Evolutionary conservation across 2,329 filamentous ascomycete genomes (phyloP), one percentile per base, ranked within the genome.

Genomic region (Alternaria tenuissima): DNA sequence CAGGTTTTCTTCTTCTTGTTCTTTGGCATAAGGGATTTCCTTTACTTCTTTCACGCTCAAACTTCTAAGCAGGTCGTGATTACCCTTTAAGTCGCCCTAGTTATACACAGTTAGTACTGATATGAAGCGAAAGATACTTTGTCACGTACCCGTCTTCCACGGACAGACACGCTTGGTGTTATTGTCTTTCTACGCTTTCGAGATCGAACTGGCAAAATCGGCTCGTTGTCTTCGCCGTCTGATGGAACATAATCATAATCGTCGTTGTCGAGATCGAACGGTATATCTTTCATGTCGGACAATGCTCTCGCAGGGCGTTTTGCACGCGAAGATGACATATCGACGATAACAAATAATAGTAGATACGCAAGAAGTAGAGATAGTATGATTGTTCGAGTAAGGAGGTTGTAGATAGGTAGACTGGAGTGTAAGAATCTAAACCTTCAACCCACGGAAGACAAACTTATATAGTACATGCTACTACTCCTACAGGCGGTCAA

Each of bases 161-260:
- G 28, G 18, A 48, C 7, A 3, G 44, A 22, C 11, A 22, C 28
- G 18, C 44, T 32, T 1, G n/a, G 7, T 7, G 5, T 18, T 12
- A 11, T 32, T 0, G 9, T 30, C 11, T 11, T 14, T 7, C 44
- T 22, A 0, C n/a, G n/a, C n/a, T 22, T 48, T 2, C 3, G 0
- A 3, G 32, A 14, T 16, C 1, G 2, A 36, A 14, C 3, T n/a
- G 28, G 5, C 28, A 7, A 11, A 30, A 30, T 30, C 4, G 9
- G 28, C 9, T 30, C 28, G 3, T 0, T 11, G 0, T 30, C 28
- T 30, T 30, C 28, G 1, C 7, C 4, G 3, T 22, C 20, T 22
- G 20, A 22, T 22, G 20, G 20, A 22, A 22, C 20, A 4, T 4
- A 22, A 22, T 22, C 20, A 22, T 22, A 4, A 4, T 22, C 20